Percentiles rank a stretch among this genome's conserved stretches.
Conservation (phyloP, 345 rosid species). For the Eutrema heterophyllum region DNA sequence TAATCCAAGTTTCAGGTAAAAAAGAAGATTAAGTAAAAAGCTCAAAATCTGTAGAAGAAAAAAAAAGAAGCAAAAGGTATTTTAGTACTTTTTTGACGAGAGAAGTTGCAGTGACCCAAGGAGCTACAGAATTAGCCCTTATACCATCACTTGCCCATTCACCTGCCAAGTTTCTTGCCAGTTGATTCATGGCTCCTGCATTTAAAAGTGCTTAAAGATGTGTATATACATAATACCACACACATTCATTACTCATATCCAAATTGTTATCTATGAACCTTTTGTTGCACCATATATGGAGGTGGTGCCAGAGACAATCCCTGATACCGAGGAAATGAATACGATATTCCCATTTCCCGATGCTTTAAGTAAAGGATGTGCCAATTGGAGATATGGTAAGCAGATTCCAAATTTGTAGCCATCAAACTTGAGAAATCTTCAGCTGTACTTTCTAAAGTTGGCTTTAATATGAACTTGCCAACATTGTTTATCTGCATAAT, state of each 20-base stretch:
- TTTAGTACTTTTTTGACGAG: not conserved
- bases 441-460: slow-evolving; percentile 25
- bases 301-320: slow-evolving; percentile 22
- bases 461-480: slow-evolving; percentile 36
- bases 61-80: not conserved
- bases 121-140: slow-evolving; percentile 21
- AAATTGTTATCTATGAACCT: slow-evolving; percentile 7
- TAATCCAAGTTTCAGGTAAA: not conserved
- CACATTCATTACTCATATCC: not conserved
- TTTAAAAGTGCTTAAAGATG: not conserved
- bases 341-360: slow-evolving; percentile 50
- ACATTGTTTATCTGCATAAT: slow-evolving; percentile 48
- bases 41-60: not conserved
- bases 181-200: slow-evolving; percentile 31
- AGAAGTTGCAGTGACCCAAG: slow-evolving; percentile 19
- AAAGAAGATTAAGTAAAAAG: not conserved
- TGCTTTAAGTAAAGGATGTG: slow-evolving; percentile 27
- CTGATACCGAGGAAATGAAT: slow-evolving; percentile 44
- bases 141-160: slow-evolving; percentile 22
- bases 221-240: not conserved
- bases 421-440: slow-evolving; percentile 22
- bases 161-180: slow-evolving; percentile 23
- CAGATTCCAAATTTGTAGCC: slow-evolving; percentile 24
- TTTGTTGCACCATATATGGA: slow-evolving; percentile 37
- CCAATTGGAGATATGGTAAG: slow-evolving; percentile 26